These are phyloP conservation scores for Fusarium floridanum DNA, from an alignment of 2,329 filamentous ascomycete genomes.

Conservation along the genomic window DNA sequence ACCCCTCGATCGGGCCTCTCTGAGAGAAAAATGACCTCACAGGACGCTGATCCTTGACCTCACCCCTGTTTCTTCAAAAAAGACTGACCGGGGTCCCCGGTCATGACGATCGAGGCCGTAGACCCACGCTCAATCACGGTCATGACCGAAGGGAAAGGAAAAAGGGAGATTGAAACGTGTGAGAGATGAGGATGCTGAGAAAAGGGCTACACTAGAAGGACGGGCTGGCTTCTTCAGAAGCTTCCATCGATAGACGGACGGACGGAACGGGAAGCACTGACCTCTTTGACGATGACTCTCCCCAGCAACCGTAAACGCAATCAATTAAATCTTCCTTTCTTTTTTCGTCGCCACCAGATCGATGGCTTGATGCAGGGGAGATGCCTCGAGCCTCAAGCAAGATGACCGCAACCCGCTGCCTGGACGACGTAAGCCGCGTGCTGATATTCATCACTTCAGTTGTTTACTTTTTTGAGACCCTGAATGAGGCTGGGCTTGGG, in stretches of 20 bases:
- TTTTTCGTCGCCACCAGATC: not conserved
- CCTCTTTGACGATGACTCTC: not conserved
- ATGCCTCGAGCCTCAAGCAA: slow-evolving; percentile 23
- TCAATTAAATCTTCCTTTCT: not conserved
- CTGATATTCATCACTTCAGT: not conserved
- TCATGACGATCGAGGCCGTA: slow-evolving; percentile 17
- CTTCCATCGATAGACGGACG: slow-evolving; percentile 27
- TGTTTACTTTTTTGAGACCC: slow-evolving; percentile 18
- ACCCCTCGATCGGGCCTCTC: not conserved
- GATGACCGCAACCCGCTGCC: slow-evolving; percentile 11
- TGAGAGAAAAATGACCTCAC: slow-evolving; percentile 41
- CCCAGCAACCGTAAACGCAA: not conserved
- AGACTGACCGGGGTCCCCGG: slow-evolving; percentile 31
- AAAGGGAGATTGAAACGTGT: slow-evolving; percentile 16
- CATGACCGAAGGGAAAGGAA: slow-evolving; percentile 36
- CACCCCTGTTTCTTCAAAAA: slow-evolving; percentile 1
- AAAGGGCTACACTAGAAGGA: slow-evolving; percentile 23
- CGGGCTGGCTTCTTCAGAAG: slow-evolving; percentile 15
- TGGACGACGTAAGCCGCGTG: slow-evolving; percentile 10
- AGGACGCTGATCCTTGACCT: slow-evolving; percentile 13
- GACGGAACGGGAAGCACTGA: slow-evolving; percentile 19
- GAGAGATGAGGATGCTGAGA: slow-evolving; percentile 9
- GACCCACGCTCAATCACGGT: slow-evolving; percentile 35
- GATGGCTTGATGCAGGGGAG: slow-evolving; percentile 10
- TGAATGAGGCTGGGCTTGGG: not conserved